Percentiles rank a stretch among this genome's conserved stretches.
Evolutionary conservation across 345 rosid species (phyloP).

Genomic region (Bruguiera gymnorhiza): DNA sequence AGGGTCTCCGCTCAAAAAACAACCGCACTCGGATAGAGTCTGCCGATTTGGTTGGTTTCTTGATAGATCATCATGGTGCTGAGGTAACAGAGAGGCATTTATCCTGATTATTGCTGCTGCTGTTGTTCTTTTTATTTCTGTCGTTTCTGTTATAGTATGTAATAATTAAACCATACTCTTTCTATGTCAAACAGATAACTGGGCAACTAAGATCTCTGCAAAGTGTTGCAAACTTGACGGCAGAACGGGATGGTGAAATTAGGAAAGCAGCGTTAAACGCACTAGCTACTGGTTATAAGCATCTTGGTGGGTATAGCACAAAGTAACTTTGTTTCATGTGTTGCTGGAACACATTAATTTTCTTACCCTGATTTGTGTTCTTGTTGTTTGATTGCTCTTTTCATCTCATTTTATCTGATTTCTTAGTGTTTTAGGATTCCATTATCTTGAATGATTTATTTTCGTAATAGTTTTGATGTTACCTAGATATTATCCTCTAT

Average conservation of each 20-base stretch:
- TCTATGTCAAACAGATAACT: constrained; percentile 53
- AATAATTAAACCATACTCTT: constrained; percentile 15
- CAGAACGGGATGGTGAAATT: constrained; percentile 97
- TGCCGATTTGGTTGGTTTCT: constrained; percentile 84
- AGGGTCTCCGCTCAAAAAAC: constrained; percentile 94
- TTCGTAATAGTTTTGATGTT: background rate
- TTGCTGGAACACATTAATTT: background rate
- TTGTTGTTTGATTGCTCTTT: background rate
- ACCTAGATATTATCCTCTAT: too few relatives aligned
- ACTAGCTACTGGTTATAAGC: constrained; percentile 88
- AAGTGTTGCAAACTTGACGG: constrained; percentile 93
- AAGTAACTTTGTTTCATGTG: background rate
- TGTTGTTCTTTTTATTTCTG: background rate
- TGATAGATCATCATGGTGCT: constrained; percentile 82
- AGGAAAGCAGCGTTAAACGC: constrained; percentile 95
- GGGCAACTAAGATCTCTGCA: constrained; percentile 86
- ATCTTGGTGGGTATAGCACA: constrained; percentile 63
- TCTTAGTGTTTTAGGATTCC: background rate
- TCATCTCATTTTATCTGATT: background rate
- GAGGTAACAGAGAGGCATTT: constrained; percentile 50
- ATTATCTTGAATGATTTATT: background rate
- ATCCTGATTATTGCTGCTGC: background rate
- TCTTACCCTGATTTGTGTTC: background rate
- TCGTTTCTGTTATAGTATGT: background rate
- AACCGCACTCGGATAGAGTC: constrained; percentile 96